phyloP scores from a whole-genome alignment of 1,284 basidiomycete species.

The Vanrija sp. region DNA sequence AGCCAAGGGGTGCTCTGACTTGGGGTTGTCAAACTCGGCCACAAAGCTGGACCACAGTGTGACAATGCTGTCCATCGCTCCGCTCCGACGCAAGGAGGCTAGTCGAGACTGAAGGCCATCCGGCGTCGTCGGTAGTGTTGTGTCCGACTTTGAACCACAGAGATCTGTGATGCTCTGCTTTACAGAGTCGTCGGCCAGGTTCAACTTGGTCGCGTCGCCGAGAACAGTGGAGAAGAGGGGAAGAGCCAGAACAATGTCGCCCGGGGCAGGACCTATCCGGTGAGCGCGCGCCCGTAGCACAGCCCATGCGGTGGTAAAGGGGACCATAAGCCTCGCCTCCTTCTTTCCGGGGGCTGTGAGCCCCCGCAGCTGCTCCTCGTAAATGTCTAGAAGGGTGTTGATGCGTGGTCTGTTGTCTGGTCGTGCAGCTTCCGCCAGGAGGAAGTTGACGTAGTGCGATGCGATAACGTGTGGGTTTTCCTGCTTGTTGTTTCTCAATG shows the following conservation, averaged over 20 bases:
- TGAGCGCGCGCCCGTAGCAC: slow-evolving; percentile 6
- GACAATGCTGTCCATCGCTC: neutral
- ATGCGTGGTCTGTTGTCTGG: neutral
- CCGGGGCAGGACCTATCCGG: neutral
- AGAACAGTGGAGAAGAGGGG: neutral
- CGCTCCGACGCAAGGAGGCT: neutral
- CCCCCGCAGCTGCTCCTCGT: slow-evolving; percentile 8
- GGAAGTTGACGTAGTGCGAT: slow-evolving; percentile 10
- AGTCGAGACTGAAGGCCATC: neutral
- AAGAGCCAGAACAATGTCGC: neutral
- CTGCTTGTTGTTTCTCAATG: neutral
- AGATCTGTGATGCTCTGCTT: neutral
- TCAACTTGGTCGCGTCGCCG: neutral
- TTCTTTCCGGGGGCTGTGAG: neutral
- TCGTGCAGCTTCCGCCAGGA: slow-evolving; percentile 3
- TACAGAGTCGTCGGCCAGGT: neutral
- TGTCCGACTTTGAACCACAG: too few species aligned
- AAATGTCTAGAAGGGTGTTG: slow-evolving; percentile 1
- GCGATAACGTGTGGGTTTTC: neutral
- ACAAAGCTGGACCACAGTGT: neutral
- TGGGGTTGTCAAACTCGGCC: neutral
- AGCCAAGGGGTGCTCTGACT: neutral
- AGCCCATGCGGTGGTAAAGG: slow-evolving; percentile 11
- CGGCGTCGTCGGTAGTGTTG: neutral
- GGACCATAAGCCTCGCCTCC: slow-evolving; percentile 1